Evolutionary conservation across 495 filamentous ascomycete species (phyloP), one percentile per base, ranked within the genome.

Genomic region (Penicillium subrubescens): DNA sequence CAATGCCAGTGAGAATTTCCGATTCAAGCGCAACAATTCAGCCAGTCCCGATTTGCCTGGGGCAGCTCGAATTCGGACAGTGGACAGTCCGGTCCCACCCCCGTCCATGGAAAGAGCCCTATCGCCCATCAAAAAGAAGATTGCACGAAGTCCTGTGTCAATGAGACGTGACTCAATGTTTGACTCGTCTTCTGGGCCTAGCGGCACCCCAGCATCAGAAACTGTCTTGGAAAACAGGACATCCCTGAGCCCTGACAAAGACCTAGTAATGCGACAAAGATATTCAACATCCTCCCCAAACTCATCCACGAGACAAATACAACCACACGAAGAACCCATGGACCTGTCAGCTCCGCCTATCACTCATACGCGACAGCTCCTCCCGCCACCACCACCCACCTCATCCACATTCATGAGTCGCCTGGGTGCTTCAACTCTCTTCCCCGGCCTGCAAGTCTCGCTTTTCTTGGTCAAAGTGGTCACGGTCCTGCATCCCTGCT

Each of bases 391-490:
- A 4, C 77, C 77, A 2, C 74, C 77, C 0, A 62, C 66, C 67
- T 73, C 63, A 65, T 83, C 66, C 51, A 63, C 59, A 53, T 71
- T 48, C 31, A 64, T 53, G 35, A 82, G 58, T 41, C 70, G 58
- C 21, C 27, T 73, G 57, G 52, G 68, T 67, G 64, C 65, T 60
- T 43, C 64, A 63, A 57, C 61, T 7, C 60, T 73, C 2, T 60
- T 79, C 1, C 65, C 74, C 5, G 60, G 73, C 21, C 72, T 79
- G 48, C 72, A 83, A 54, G 59, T 82, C 7, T 64, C 68, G 0
- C 46, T 89, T 5, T 88, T 91, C 65, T 71, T 87, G 8, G 39
- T 81, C 23, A 91, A 92, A 67, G 66, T 87, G 0, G 71, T 79
- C 21, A 83, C 84, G 3, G 67, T 87, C 1, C 82, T 83, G 12